phyloP scores from a whole-genome alignment of 2,329 filamentous ascomycete species.

The Fusarium denticulatum region DNA sequence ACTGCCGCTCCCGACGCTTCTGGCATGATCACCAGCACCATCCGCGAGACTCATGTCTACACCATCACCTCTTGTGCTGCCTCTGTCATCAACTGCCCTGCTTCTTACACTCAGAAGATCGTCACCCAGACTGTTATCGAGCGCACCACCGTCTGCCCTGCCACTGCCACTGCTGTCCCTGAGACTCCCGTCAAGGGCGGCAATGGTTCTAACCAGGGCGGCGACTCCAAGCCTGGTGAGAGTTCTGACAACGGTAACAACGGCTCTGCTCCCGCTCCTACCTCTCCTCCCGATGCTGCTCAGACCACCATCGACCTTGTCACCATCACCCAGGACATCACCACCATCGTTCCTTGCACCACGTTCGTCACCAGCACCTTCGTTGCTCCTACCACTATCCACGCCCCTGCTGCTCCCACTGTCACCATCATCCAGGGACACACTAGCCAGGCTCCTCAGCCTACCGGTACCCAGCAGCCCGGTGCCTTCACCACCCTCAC shows the following conservation, averaged over 20 bases:
- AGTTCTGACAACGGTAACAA: neutral
- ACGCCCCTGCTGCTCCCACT: slow-evolving; percentile 8
- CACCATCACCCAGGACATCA: slow-evolving; percentile 40
- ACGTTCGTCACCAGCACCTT: slow-evolving; percentile 38
- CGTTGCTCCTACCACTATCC: slow-evolving; percentile 27
- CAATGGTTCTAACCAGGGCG: neutral
- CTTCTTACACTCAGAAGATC: slow-evolving; percentile 47
- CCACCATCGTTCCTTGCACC: slow-evolving; percentile 39
- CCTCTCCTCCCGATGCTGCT: slow-evolving; percentile 6
- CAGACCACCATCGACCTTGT: slow-evolving; percentile 25
- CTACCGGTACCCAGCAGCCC: slow-evolving; percentile 9
- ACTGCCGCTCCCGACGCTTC: slow-evolving; percentile 19
- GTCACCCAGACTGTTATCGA: slow-evolving; percentile 39
- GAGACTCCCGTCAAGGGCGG: neutral
- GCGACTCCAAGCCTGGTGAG: slow-evolving; percentile 1
- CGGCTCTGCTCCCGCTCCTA: slow-evolving; percentile 14
- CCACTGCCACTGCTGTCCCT: slow-evolving; percentile 21
- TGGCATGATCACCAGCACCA: slow-evolving; percentile 37
- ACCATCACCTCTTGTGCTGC: slow-evolving; percentile 52
- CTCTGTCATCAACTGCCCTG: slow-evolving; percentile 53
- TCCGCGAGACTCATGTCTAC: slow-evolving; percentile 39
- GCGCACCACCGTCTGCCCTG: slow-evolving; percentile 39
- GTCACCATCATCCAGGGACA: slow-evolving; percentile 34
- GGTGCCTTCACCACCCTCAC: slow-evolving; percentile 22
- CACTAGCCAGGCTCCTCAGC: slow-evolving; percentile 6